Percentiles rank a stretch among this genome's conserved stretches.
Evolutionary conservation across 2,329 filamentous ascomycete genomes (phyloP).

Genomic region (Ophioceras dolichostomum): DNA sequence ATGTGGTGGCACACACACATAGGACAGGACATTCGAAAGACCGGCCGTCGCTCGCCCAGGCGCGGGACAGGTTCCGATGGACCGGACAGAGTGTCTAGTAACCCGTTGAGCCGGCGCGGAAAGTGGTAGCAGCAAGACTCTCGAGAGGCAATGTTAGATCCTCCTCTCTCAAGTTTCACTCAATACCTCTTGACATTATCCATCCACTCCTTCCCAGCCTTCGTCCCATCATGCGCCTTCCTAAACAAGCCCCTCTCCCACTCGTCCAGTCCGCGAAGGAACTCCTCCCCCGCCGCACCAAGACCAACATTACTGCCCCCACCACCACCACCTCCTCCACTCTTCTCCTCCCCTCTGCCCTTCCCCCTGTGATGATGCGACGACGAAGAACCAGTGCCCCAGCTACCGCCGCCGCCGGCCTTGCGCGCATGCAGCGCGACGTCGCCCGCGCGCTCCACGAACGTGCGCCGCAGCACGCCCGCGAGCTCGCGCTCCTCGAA

Average conservation of each 20-base stretch:
- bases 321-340: conserved; percentile 10
- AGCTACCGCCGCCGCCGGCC: conserved; percentile 48
- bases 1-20: too few species aligned
- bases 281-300: conserved; percentile 60
- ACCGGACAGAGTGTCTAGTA: too few species aligned
- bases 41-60: too few species aligned
- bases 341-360: conserved; percentile 53
- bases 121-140: too few species aligned
- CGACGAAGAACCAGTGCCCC: conserved; percentile 9
- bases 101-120: too few species aligned
- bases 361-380: conserved; percentile 24
- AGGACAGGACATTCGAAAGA: too few species aligned
- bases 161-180: too few species aligned
- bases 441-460: conserved; percentile 67
- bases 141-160: too few species aligned
- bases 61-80: too few species aligned
- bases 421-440: conserved; percentile 86
- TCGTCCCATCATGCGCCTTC: conserved; percentile 61
- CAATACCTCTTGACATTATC: conserved; percentile 41
- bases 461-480: conserved; percentile 63
- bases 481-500: conserved; percentile 76
- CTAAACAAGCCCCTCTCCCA: conserved; percentile 71
- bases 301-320: conserved; percentile 50
- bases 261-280: conserved; percentile 79
- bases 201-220: conserved; percentile 58